Conservation (phyloP, 1,284 basidiomycete species). For the Bondarzewia mesenterica region DNA sequence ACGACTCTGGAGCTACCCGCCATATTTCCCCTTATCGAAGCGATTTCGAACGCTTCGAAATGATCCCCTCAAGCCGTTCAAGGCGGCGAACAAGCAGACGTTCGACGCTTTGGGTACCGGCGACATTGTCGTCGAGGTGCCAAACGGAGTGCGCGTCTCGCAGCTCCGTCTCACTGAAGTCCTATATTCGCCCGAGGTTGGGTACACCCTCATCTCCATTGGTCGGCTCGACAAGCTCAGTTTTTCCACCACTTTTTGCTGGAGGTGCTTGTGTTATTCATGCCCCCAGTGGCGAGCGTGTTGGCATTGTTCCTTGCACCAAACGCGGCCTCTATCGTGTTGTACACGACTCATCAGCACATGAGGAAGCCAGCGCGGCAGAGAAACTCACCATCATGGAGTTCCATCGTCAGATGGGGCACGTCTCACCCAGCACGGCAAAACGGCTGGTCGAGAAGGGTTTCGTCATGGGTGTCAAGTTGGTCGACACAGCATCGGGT, state of each 20-base stretch:
- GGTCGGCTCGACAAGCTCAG: conserved; percentile 25
- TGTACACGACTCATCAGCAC: no score
- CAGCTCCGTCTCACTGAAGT: conserved; percentile 27
- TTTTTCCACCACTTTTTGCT: conserved; percentile 19
- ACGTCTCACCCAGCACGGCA: not conserved
- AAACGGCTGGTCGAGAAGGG: not conserved
- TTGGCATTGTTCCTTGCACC: no score
- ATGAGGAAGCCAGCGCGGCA: not conserved
- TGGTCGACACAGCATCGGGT: not conserved
- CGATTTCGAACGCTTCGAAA: conserved; percentile 20
- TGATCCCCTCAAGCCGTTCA: conserved; percentile 20
- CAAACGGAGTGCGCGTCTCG: conserved; percentile 22
- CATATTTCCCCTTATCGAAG: conserved; percentile 33
- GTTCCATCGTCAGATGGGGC: not conserved
- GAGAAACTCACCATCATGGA: not conserved
- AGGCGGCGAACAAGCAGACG: conserved; percentile 26
- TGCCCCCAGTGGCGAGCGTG: no score
- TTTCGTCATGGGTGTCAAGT: not conserved
- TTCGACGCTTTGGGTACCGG: conserved; percentile 27
- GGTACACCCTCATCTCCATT: conserved; percentile 28
- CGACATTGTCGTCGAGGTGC: conserved; percentile 26
- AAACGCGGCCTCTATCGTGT: no score
- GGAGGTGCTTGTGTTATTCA: conserved; percentile 1
- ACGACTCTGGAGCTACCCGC: conserved; percentile 28
- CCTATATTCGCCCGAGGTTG: conserved; percentile 24